Base-by-base conservation (phyloP, 352 stramenopile species). In the Thalassiosira mediterranea region DNA sequence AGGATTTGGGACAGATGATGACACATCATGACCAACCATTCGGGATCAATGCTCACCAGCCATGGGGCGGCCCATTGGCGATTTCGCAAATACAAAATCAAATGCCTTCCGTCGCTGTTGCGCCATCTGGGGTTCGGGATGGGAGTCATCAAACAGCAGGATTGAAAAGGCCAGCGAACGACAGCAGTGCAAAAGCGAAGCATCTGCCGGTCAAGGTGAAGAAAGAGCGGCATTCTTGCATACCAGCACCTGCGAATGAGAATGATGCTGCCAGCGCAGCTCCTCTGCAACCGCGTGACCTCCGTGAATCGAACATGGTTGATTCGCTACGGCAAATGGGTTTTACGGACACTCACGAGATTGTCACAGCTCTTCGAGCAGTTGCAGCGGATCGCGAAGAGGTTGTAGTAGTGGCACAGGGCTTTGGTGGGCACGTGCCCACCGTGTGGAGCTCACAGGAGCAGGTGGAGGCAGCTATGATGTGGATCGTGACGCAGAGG, bases 401-500 rank as follows among this genome's bases (percentile, higher is more conserved):
- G 42, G 19, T 53, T 57, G 67, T 21, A 15, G 32, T 71, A 19
- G 44, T 75, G 25, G n/a, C 47, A 26, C 15, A 62, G n/a, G n/a
- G n/a, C n/a, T n/a, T n/a, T n/a, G n/a, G n/a, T n/a, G n/a, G n/a
- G 4, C 53, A 10, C 32, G 31, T 19, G 19, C 11, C 29, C 13
- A 34, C 56, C 49, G 60, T 44, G 53, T 74, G 44, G 61, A 66
- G 47, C 44, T 8, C 34, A 11, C 44, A 82, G 40, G 65, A 73
- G 32, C 73, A 82, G 40, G 54, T 74, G 19, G 73, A 82, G 38
- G 65, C 65, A 38, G 61, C 73, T 54, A 77, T 82, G 66, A 77
- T 76, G 73, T 82, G 73, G 73, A 82, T 82, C 32, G 62, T 82
- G 2, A 61, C 51, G 37, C 73, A 82, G 17, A 72, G 73, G 28